phyloP scores from a whole-genome alignment of 768 basidiomycete genomes.

The Kwoniella sp. region DNA sequence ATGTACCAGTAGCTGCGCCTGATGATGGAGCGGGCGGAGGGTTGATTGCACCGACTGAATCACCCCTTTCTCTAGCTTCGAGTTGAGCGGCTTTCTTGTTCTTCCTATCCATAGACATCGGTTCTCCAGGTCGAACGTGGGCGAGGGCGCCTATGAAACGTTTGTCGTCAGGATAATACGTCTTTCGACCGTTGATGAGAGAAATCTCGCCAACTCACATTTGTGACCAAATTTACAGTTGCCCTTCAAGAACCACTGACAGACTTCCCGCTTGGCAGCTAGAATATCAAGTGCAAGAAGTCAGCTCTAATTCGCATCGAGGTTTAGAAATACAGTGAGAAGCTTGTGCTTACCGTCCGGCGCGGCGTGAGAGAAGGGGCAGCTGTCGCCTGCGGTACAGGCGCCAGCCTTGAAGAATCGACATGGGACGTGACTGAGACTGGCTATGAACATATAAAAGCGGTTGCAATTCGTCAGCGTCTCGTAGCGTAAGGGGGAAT shows the following conservation, averaged over 20 bases:
- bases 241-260: conserved; percentile 72
- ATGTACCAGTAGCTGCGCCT: conserved; percentile 8
- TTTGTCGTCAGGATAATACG: conserved; percentile 9
- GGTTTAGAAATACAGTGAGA: not conserved
- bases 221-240: conserved; percentile 75
- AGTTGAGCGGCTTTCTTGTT: conserved; percentile 68
- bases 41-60: conserved; percentile 21
- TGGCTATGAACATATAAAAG: conserved; percentile 2
- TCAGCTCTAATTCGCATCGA: not conserved
- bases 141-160: conserved; percentile 77
- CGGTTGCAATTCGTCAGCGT: not conserved
- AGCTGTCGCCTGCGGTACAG: conserved; percentile 89
- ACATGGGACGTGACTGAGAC: conserved; percentile 77
- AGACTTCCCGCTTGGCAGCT: conserved; percentile 56
- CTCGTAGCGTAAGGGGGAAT: too few relatives aligned
- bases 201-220: conserved; percentile 42
- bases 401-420: conserved; percentile 91
- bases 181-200: not conserved
- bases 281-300: not conserved
- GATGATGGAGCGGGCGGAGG: conserved; percentile 15
- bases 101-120: conserved; percentile 92
- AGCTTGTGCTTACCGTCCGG: conserved; percentile 64
- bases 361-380: conserved; percentile 86
- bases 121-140: conserved; percentile 90
- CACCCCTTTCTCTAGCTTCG: conserved; percentile 36